These are phyloP conservation scores for Ophiostoma piceae DNA, from an alignment of 2,329 filamentous ascomycete species.

Conservation along the genomic window DNA sequence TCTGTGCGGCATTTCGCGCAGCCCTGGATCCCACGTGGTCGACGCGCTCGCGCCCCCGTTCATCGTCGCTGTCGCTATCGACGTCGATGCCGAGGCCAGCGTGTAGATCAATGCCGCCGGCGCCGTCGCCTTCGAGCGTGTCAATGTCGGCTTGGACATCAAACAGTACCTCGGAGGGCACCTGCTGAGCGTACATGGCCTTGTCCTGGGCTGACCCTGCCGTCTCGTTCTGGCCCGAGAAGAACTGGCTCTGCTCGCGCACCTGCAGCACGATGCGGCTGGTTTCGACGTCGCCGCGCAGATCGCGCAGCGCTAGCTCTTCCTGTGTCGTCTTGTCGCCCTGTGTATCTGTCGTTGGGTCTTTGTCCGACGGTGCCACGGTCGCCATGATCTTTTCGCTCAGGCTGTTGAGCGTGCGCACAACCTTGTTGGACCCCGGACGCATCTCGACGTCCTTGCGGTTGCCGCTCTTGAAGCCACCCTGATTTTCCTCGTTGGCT, in stretches of 20 bases:
- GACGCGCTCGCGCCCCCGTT: conserved; percentile 25
- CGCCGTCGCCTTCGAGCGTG: conserved; percentile 43
- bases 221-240: conserved; percentile 55
- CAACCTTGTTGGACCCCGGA: conserved; percentile 73
- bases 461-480: conserved; percentile 75
- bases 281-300: conserved; percentile 68
- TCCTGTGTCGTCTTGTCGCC: conserved; percentile 64
- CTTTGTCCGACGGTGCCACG: conserved; percentile 71
- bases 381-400: conserved; percentile 92
- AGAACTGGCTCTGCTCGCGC: conserved; percentile 79
- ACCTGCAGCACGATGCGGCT: conserved; percentile 79
- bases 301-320: conserved; percentile 71
- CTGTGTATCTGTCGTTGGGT: conserved; percentile 59
- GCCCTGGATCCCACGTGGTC: conserved; percentile 63
- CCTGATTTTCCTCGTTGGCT: conserved; percentile 92
- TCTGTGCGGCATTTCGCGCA: conserved; percentile 59
- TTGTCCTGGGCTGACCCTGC: conserved; percentile 38
- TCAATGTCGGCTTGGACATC: conserved; percentile 59
- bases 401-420: conserved; percentile 80
- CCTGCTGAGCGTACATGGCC: conserved; percentile 60
- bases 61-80: conserved; percentile 58
- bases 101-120: conserved; percentile 55
- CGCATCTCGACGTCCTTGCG: conserved; percentile 86
- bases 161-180: conserved; percentile 62
- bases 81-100: conserved; percentile 63